Conservation (phyloP, 2,329 filamentous ascomycete species). For the Hypomyces rosellus region DNA sequence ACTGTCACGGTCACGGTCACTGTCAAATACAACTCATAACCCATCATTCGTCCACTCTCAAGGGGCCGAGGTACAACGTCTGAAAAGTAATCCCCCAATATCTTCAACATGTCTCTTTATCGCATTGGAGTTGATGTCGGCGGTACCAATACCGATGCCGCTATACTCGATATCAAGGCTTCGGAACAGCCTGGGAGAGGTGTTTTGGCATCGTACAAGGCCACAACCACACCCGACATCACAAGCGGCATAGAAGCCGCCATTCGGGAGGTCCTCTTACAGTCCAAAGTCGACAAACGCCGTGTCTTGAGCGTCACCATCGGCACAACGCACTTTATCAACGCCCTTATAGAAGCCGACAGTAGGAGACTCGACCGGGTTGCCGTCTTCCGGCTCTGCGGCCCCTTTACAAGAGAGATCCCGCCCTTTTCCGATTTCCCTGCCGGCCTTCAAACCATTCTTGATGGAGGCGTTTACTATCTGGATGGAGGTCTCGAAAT, state of each 20-base stretch:
- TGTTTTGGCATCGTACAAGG: slow-evolving; percentile 42
- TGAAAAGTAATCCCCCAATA: not conserved
- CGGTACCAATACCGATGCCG: slow-evolving; percentile 38
- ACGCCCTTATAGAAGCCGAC: slow-evolving; percentile 42
- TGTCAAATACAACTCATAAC: too few species aligned
- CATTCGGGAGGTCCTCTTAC: slow-evolving; percentile 36
- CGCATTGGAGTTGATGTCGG: slow-evolving; percentile 39
- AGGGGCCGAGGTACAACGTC: too few species aligned
- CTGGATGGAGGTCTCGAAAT: slow-evolving; percentile 43
- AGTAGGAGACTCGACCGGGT: slow-evolving; percentile 36
- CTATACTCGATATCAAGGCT: slow-evolving; percentile 36
- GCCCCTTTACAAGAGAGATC: slow-evolving; percentile 37
- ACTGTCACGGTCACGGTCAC: too few species aligned
- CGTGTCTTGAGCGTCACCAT: slow-evolving; percentile 42
- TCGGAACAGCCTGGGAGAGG: slow-evolving; percentile 29
- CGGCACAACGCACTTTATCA: slow-evolving; percentile 46
- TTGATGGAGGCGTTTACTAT: slow-evolving; percentile 35
- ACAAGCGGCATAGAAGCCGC: slow-evolving; percentile 42
- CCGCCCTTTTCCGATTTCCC: slow-evolving; percentile 43
- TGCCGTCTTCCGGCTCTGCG: slow-evolving; percentile 40
- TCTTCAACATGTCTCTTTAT: slow-evolving; percentile 29
- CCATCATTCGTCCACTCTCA: too few species aligned
- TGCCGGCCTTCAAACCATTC: slow-evolving; percentile 30
- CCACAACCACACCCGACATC: slow-evolving; percentile 43
- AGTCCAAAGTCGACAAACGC: slow-evolving; percentile 29